Evolutionary conservation across 768 basidiomycete genomes (phyloP).

Genomic region (Amanita polypyramis): DNA sequence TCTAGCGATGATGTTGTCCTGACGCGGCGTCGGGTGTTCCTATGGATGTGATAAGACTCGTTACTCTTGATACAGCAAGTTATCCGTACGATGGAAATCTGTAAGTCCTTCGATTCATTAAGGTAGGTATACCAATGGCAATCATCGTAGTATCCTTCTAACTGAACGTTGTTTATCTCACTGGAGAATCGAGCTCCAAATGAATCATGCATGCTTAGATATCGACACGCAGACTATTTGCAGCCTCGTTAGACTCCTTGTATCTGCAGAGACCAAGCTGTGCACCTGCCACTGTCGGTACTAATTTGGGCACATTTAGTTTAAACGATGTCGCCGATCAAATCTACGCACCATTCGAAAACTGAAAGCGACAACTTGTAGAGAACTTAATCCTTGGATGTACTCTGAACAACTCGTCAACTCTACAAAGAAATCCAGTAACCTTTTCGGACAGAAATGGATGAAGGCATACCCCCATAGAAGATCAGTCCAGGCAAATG

Average conservation of each 20-base stretch:
- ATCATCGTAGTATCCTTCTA: neutral
- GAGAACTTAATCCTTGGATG: neutral
- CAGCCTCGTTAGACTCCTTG: neutral
- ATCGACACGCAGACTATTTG: neutral
- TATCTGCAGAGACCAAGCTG: neutral
- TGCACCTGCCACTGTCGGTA: neutral
- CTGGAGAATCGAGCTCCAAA: constrained; percentile 1
- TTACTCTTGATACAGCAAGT: neutral
- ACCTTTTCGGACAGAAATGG: neutral
- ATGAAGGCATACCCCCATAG: neutral
- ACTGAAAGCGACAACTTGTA: neutral
- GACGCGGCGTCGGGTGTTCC: neutral
- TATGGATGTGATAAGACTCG: neutral
- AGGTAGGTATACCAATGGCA: constrained; percentile 3
- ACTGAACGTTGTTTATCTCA: neutral
- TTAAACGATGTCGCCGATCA: neutral
- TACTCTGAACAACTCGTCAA: neutral
- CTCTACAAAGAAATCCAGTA: neutral
- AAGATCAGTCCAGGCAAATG: neutral
- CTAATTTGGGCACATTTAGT: neutral
- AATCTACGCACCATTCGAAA: neutral
- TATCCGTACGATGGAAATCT: neutral
- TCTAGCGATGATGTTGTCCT: neutral
- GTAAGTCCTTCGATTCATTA: neutral
- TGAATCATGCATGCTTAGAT: constrained; percentile 1